phyloP scores from a whole-genome alignment of 768 basidiomycete species.

The Trichaptum fuscoviolaceum region DNA sequence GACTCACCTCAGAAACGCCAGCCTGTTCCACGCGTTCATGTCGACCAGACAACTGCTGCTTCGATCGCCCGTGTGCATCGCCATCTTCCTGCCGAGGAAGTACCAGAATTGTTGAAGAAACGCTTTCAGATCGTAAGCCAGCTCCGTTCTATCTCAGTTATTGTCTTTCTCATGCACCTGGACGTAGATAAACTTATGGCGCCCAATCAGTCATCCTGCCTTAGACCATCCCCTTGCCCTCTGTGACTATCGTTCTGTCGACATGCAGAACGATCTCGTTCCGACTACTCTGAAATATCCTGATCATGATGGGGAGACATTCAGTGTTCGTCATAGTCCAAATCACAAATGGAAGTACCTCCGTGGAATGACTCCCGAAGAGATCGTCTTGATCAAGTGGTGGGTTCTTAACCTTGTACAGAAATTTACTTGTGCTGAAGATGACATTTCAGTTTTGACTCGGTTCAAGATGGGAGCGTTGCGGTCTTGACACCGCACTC shows the following conservation, averaged over 20 bases:
- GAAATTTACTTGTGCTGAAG: too few relatives aligned
- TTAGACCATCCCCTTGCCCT: conserved; percentile 46
- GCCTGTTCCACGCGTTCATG: conserved; percentile 37
- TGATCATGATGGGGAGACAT: conserved; percentile 48
- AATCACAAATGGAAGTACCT: conserved; percentile 50
- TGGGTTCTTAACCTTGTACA: conserved; percentile 24
- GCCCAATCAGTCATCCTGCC: conserved; percentile 45
- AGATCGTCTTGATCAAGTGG: conserved; percentile 52
- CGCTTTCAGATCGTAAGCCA: conserved; percentile 41
- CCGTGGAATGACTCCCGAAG: conserved; percentile 41
- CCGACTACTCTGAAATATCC: conserved; percentile 43
- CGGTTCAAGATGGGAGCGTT: conserved; percentile 35
- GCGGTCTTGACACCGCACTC: conserved; percentile 58
- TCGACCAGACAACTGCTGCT: conserved; percentile 46
- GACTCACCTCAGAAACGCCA: conserved; percentile 35
- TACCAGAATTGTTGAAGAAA: conserved; percentile 34
- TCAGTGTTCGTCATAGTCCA: conserved; percentile 39
- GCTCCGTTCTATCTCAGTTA: neutral
- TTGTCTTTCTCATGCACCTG: neutral
- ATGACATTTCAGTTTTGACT: conserved; percentile 30
- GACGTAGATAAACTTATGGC: conserved; percentile 47
- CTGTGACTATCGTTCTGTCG: conserved; percentile 46
- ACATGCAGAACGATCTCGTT: conserved; percentile 35
- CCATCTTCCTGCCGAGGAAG: conserved; percentile 45
- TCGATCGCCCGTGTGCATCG: conserved; percentile 42